phyloP scores from a whole-genome alignment of 2,329 filamentous ascomycete genomes.

The Phyllosticta citribraziliensis region DNA sequence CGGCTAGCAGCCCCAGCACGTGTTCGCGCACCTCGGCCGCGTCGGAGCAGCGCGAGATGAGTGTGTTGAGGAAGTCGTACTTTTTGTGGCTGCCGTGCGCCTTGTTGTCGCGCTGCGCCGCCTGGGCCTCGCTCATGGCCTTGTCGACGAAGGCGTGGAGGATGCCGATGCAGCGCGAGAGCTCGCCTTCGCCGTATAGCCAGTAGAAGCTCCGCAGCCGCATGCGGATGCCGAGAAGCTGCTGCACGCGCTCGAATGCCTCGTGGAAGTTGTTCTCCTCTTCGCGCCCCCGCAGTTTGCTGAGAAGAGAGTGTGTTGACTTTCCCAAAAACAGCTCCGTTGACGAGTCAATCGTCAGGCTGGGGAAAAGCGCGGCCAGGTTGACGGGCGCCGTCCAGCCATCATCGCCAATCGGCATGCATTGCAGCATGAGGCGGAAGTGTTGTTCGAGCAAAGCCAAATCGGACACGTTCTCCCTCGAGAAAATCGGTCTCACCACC shows the following conservation, averaged over 20 bases:
- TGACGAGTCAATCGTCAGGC: conserved; percentile 38
- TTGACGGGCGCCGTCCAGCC: conserved; percentile 33
- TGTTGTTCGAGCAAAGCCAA: conserved; percentile 51
- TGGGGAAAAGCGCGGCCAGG: conserved; percentile 35
- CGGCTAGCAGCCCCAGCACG: conserved; percentile 36
- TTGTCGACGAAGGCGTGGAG: conserved; percentile 4
- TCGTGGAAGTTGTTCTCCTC: neutral
- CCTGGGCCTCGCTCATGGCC: conserved; percentile 18
- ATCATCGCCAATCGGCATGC: conserved; percentile 19
- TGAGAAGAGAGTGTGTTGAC: conserved; percentile 19
- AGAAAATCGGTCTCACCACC: conserved; percentile 45
- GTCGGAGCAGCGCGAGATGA: conserved; percentile 36
- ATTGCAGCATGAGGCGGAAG: conserved; percentile 46
- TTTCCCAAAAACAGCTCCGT: conserved; percentile 41
- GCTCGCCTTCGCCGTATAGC: neutral
- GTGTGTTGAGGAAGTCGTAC: conserved; percentile 38
- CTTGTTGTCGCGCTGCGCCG: neutral
- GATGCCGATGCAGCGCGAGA: neutral
- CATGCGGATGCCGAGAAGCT: neutral
- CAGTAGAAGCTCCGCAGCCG: neutral
- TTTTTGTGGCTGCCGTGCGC: conserved; percentile 9
- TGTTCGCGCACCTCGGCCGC: conserved; percentile 33
- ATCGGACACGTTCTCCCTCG: conserved; percentile 42
- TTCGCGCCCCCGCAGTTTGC: conserved; percentile 11
- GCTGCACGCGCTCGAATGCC: neutral